Evolutionary conservation across 2,329 filamentous ascomycete genomes (phyloP).

Genomic region (Fusarium sp.): DNA sequence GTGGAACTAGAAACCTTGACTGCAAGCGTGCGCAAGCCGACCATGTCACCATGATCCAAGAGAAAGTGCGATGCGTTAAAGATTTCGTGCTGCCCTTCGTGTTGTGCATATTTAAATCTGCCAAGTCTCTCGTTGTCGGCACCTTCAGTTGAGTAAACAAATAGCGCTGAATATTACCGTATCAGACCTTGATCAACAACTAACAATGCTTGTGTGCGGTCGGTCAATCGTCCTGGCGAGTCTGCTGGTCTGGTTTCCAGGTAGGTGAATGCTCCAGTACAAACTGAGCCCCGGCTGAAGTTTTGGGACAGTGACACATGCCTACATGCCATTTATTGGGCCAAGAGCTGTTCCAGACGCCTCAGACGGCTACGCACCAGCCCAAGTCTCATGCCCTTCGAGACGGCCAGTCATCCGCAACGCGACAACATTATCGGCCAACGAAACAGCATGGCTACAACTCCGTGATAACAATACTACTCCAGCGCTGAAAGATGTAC

Average conservation of each 20-base stretch:
- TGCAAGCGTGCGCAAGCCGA: background rate
- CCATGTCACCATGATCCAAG: background rate
- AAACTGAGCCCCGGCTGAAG: background rate
- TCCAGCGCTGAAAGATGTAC: slow-evolving; percentile 75
- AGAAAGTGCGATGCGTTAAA: background rate
- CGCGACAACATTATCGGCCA: slow-evolving; percentile 9
- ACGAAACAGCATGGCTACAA: slow-evolving; percentile 68
- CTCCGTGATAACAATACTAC: slow-evolving; percentile 76
- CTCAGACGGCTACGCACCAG: slow-evolving; percentile 23
- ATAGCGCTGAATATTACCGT: background rate
- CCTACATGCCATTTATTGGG: background rate
- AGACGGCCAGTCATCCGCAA: slow-evolving; percentile 7
- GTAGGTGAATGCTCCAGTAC: background rate
- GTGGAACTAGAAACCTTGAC: background rate
- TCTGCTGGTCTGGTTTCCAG: background rate
- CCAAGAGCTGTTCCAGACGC: slow-evolving; percentile 12
- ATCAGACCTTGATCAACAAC: background rate
- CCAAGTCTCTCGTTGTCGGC: background rate
- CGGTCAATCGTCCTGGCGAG: background rate
- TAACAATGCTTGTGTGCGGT: background rate
- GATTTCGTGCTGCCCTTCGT: background rate
- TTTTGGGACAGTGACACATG: background rate
- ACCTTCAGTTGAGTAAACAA: background rate
- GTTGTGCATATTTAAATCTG: background rate
- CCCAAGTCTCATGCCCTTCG: slow-evolving; percentile 13